Evolutionary conservation across 139 green algal species (phyloP), one percentile per base, ranked within the genome.

Genomic region (Haematococcus lacustris): DNA sequence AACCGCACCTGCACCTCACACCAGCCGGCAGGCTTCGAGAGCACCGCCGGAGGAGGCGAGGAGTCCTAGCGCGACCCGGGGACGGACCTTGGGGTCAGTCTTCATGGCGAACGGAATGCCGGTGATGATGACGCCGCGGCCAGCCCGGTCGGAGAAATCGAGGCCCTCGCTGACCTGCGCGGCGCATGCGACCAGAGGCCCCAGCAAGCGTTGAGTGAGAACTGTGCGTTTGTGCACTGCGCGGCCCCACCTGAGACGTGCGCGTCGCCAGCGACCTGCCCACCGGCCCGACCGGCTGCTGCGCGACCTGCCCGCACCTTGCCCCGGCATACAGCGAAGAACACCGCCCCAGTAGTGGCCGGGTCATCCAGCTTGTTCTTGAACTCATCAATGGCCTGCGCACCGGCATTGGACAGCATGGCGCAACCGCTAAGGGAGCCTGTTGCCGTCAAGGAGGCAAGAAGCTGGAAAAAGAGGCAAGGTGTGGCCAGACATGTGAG

Each of bases 81-180:
- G 30, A 6, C 21, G 57, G 13, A 78, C 79, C 74, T 84, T 84
- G 17, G 79, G 63, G 51, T 84, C 79, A n/a, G 40, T 76, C 51
- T 84, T 85, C 47, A 79, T 87, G 3, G 94, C 87, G 75, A 91
- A 99, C 1, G 94, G 94, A 3, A 98, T 94, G 47, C 95, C 95
- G 0, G 93, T 98, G 35, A 99, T 88, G 53, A 99, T 83, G 25
- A 98, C 95, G 2, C 84, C 92, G 0, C 95, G 86, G 0, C 90
- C 94, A 0, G 88, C 91, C 0, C 80, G 66, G 77, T 99, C 95
- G 3, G 84, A 88, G 74, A 99, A 99, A 81, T 99, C 95, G 34
- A 99, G 84, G 17, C 95, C 95, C 83, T 99, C 95, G 73, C 89
- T 96, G 1, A 95, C 93, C 87, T 98, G 79, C 37, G 60, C n/a